Evolutionary conservation across 1,284 basidiomycete genomes (phyloP), one percentile per base, ranked within the genome.

Genomic region (Cyathus olla): DNA sequence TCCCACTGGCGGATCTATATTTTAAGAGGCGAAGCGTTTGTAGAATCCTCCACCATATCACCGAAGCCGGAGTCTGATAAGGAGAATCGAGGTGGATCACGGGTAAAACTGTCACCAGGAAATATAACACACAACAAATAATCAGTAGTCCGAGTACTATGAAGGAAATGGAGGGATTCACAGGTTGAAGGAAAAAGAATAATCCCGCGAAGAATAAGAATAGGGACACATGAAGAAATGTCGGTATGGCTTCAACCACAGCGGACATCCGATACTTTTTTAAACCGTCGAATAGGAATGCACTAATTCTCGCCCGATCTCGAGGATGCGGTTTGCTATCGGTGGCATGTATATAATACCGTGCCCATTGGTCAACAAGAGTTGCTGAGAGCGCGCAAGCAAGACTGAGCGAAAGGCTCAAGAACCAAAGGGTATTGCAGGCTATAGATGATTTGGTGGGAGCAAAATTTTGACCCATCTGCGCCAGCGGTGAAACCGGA

Each of bases 161-260:
- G 57, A 70, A 70, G 47, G 71, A 76, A 46, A 82, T 69, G 13
- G 59, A 59, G 9, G 57, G 11, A 63, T 79, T 79, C 17, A 81
- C 66, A 17, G 75, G 69, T 15, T 64, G 66, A 13, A 83, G 66
- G 58, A 82, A 81, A 31, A 75, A 73, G 26, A 77, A 71, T 13
- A 84, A 71, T 6, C 80, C 81, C 6, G 75, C 72, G 39, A 82
- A 78, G 60, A 83, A 83, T 1, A 83, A 67, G 28, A 80, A 72
- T 24, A 82, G 70, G 3, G 81, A 80, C 13, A 76, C 63, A 60
- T 83, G 81, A 13, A 84, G 69, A 5, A 84, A 72, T 29, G 75
- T 70, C 8, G 80, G 81, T 22, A 83, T 80, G 19, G 72, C 62
- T 51, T 79, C 76, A 4, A 81, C 79, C 11, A 81, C 67, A 6